These are phyloP conservation scores for Thelonectria blattea DNA, from an alignment of 2,329 filamentous ascomycete species.

Conservation along the genomic window DNA sequence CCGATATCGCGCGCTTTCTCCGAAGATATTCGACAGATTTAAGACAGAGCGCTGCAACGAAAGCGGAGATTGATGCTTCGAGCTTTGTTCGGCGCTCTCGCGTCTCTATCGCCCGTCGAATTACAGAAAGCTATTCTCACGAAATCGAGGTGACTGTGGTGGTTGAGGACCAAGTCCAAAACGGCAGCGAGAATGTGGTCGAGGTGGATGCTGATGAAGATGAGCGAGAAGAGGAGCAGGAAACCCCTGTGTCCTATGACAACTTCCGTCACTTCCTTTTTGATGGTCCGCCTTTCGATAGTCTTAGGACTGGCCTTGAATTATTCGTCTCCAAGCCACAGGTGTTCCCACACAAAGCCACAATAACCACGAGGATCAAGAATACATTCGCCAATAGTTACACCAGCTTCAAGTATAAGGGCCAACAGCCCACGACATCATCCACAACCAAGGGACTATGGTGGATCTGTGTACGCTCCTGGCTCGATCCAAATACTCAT, in stretches of 20 bases:
- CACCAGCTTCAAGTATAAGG: not conserved
- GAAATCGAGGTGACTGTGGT: not conserved
- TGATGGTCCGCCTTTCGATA: not conserved
- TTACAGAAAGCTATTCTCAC: not conserved
- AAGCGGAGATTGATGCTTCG: too few species aligned
- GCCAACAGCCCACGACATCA: not conserved
- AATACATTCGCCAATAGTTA: too few species aligned
- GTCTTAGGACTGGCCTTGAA: not conserved
- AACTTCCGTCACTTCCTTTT: not conserved
- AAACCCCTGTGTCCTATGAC: not conserved
- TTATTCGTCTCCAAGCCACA: not conserved
- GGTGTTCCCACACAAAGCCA: not conserved
- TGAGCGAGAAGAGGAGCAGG: not conserved
- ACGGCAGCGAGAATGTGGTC: not conserved
- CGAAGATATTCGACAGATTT: too few species aligned
- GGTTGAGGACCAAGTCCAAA: not conserved
- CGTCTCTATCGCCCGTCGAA: not conserved
- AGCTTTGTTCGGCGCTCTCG: too few species aligned
- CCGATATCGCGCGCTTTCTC: too few species aligned
- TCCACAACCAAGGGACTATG: not conserved
- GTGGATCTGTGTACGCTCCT: too few species aligned
- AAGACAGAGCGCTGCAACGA: too few species aligned
- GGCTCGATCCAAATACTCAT: too few species aligned
- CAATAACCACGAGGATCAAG: not conserved
- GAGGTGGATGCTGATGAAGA: not conserved